Conservation (phyloP, 495 filamentous ascomycete genomes). For the Penicillium desertorum region DNA sequence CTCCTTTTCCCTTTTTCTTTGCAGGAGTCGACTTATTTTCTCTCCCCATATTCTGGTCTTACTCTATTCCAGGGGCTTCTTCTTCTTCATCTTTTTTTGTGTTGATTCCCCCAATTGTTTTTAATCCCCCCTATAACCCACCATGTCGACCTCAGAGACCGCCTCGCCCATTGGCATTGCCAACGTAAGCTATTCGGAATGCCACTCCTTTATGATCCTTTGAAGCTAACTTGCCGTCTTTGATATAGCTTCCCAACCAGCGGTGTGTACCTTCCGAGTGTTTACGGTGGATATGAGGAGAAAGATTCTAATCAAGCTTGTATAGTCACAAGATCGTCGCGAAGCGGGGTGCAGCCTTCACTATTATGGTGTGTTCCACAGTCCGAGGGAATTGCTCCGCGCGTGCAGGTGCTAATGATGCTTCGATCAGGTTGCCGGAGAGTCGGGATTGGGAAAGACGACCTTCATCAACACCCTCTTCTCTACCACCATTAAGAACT, state of each 20-base stretch:
- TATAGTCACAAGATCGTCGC: slow-evolving; percentile 97
- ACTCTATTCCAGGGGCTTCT: slow-evolving; percentile 11
- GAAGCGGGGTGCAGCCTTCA: slow-evolving; percentile 97
- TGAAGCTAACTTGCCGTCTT: slow-evolving; percentile 23
- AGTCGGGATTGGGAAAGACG: slow-evolving; percentile 97
- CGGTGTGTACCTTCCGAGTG: slow-evolving; percentile 48
- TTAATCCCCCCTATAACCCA: slow-evolving; percentile 36
- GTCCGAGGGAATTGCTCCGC: slow-evolving; percentile 9
- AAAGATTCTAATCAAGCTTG: slow-evolving; percentile 34
- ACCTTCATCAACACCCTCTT: slow-evolving; percentile 99
- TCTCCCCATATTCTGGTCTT: slow-evolving; percentile 4
- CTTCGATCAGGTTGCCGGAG: slow-evolving; percentile 78
- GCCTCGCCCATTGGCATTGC: slow-evolving; percentile 98
- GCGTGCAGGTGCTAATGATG: slow-evolving; percentile 32
- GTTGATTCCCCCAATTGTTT: slow-evolving; percentile 22
- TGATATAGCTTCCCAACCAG: slow-evolving; percentile 79
- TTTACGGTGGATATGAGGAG: slow-evolving; percentile 15
- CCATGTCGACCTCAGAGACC: slow-evolving; percentile 79
- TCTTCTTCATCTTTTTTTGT: slow-evolving; percentile 23
- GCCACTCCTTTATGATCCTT: slow-evolving; percentile 5
- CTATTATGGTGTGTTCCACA: slow-evolving; percentile 79
- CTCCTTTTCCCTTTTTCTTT: slow-evolving; percentile 26
- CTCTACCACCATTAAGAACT: slow-evolving; percentile 99
- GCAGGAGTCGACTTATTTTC: slow-evolving; percentile 11
- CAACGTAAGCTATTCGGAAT: slow-evolving; percentile 64